Base-by-base conservation (phyloP, 345 rosid species). In the Acer saccharum region DNA sequence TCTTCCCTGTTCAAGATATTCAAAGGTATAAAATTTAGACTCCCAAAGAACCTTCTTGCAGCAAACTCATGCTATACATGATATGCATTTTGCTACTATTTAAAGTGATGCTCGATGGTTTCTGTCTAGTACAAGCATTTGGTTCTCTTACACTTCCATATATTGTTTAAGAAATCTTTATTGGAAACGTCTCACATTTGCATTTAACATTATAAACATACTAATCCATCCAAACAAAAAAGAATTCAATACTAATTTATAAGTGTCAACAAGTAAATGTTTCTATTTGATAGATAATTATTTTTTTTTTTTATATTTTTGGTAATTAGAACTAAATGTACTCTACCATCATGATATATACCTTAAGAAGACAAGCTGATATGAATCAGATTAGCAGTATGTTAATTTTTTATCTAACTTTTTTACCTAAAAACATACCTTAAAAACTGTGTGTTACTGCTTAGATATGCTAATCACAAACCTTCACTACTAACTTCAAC, bases 1-100 rank as follows among this genome's bases (percentile, higher is more conserved):
- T 86, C 98, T 91, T 81, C 99, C 99, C 99, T 94, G 90, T 86
- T 73, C 86, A 84, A 77, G 69, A 57, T 55, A 60, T 61, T 58
- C 60, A 71, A 62, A 48, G 48, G 23, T 65, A 60, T 50, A 52
- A 64, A 7, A 43, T 46, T 64, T 8, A 18, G 57, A n/a, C 57
- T 43, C 46, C 41, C 12, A 29, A 7, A 75, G 13, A 50, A 41
- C 71, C 20, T 41, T 60, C 63, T 32, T 20, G 18, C 10, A 27
- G 10, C 55, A 21, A 39, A 21, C 67, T 71, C 20, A 7, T 41
- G 55, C 21, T 58, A 58, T n/a, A 41, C 9, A 18, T 9, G 23
- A 25, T 41, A 43, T 23, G 58, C 20, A 9, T 43, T 73, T 61
- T 62, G 25, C 41, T 29, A 29, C 35, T 29, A 29, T 29, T 29